Conservation (phyloP, 2,329 filamentous ascomycete genomes). For the Botryosphaeria dothidea region DNA sequence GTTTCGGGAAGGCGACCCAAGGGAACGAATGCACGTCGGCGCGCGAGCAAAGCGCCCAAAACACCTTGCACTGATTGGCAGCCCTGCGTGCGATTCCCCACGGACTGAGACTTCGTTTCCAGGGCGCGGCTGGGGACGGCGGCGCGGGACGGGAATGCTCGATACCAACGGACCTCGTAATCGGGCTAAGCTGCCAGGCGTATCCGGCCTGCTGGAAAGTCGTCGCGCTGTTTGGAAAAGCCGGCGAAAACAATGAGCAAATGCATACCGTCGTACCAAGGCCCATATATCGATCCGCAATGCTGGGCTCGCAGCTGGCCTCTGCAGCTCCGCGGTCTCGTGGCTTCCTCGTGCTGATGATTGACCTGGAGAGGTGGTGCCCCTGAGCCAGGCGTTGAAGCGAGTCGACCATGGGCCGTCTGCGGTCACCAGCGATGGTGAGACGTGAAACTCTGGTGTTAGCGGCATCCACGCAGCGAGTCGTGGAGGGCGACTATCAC, state of each 20-base stretch:
- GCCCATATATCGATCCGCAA: constrained; percentile 15
- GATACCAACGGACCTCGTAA: constrained; percentile 8
- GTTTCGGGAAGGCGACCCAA: neutral
- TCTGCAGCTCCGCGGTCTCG: constrained; percentile 12
- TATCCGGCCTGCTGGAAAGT: constrained; percentile 5
- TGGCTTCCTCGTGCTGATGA: constrained; percentile 7
- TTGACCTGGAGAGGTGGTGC: constrained; percentile 3
- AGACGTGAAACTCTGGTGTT: constrained; percentile 10
- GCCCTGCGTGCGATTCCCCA: constrained; percentile 1
- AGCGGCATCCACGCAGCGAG: constrained; percentile 3
- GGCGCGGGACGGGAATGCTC: constrained; percentile 1
- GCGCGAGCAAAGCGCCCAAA: neutral
- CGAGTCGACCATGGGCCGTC: neutral
- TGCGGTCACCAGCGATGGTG: constrained; percentile 7
- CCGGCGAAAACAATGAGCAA: neutral
- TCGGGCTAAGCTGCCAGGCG: constrained; percentile 5
- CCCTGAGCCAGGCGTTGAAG: constrained; percentile 15
- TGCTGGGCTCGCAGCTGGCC: constrained; percentile 4
- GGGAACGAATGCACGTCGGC: constrained; percentile 4
- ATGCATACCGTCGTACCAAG: constrained; percentile 3
- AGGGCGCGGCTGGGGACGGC: neutral
- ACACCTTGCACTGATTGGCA: neutral
- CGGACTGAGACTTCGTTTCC: neutral
- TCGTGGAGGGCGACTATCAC: constrained; percentile 13
- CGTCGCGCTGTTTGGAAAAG: neutral